Evolutionary conservation across 2,329 filamentous ascomycete species (phyloP).

Genomic region (Penicillium carneum): DNA sequence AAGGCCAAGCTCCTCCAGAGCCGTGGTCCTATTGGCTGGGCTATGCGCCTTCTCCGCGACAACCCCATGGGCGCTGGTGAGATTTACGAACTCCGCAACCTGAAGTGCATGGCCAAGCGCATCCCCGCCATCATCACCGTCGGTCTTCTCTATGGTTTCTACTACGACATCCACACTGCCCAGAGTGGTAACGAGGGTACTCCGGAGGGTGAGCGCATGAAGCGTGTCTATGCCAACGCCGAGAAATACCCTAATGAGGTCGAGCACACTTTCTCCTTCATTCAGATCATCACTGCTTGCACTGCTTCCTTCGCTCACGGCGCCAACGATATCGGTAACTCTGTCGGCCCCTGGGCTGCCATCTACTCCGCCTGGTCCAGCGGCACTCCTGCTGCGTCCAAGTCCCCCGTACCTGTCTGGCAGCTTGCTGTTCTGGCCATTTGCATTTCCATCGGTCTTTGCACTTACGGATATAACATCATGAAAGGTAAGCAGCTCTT

Average conservation of each 20-base stretch:
- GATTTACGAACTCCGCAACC: conserved; percentile 77
- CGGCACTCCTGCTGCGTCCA: conserved; percentile 66
- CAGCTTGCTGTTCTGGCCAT: conserved; percentile 73
- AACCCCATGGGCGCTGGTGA: conserved; percentile 76
- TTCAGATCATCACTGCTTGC: conserved; percentile 62
- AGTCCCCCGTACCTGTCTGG: conserved; percentile 75
- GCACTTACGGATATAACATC: conserved; percentile 83
- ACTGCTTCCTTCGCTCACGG: conserved; percentile 67
- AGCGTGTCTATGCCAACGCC: conserved; percentile 69
- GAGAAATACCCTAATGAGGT: conserved; percentile 73
- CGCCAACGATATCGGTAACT: conserved; percentile 78
- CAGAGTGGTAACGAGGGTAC: conserved; percentile 75
- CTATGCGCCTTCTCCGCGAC: conserved; percentile 76
- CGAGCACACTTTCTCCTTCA: conserved; percentile 66
- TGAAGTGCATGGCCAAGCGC: conserved; percentile 68
- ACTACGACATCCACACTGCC: conserved; percentile 83
- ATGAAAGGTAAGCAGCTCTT: conserved; percentile 70
- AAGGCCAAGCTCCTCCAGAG: conserved; percentile 69
- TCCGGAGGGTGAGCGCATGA: conserved; percentile 75
- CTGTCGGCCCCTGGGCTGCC: conserved; percentile 72
- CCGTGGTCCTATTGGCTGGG: conserved; percentile 78
- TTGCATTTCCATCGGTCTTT: conserved; percentile 70
- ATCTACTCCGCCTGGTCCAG: conserved; percentile 73
- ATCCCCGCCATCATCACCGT: conserved; percentile 71
- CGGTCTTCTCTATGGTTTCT: conserved; percentile 72